Base-by-base conservation (phyloP, 331 rosid genomes). In the Rosa hybrid region DNA sequence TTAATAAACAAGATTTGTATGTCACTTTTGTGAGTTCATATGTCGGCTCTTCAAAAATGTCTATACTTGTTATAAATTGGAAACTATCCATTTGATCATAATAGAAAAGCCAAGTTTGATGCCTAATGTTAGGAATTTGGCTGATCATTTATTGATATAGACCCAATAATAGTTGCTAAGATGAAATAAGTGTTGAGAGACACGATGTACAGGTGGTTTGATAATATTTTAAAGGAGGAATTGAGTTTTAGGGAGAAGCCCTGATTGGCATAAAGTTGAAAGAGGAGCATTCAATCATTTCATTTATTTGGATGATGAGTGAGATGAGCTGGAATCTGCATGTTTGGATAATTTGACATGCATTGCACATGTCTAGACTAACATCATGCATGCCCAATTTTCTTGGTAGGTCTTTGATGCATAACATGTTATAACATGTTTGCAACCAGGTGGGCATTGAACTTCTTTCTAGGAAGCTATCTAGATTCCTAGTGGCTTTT, bases 331-430 rank as follows among this genome's bases (percentile, higher is more conserved):
- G 14, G 25, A 38, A 38, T 30, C n/a, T 38, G 46, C 7, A 6
- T 8, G 14, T 67, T 67, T 16, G 46, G 23, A 39, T 18, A 27
- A 0, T 67, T 64, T 16, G 13, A 67, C 48, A 67, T 38, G 71
- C 71, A 34, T 13, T 3, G 46, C 20, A 67, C 44, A 67, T 17
- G 48, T 14, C 71, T 7, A 64, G n/a, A 38, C 21, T 34, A 65
- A 13, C 63, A 63, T 48, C 73, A 49, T 48, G 23, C 39, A 30
- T 27, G 48, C 80, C 16, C n/a, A 30, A 48, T 48, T 10, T 48
- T 64, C 64, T 34, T 76, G 38, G n/a, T 38, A 34, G 8, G 62
- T 11, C 64, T 27, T 59, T 76, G 70, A 62, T 76, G 57, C 18
- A 8, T 59, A 20, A 8, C 63, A 77, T 20, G 73, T 77, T 27